Base-by-base conservation (phyloP, 495 filamentous ascomycete species). In the Xylaria grammica region DNA sequence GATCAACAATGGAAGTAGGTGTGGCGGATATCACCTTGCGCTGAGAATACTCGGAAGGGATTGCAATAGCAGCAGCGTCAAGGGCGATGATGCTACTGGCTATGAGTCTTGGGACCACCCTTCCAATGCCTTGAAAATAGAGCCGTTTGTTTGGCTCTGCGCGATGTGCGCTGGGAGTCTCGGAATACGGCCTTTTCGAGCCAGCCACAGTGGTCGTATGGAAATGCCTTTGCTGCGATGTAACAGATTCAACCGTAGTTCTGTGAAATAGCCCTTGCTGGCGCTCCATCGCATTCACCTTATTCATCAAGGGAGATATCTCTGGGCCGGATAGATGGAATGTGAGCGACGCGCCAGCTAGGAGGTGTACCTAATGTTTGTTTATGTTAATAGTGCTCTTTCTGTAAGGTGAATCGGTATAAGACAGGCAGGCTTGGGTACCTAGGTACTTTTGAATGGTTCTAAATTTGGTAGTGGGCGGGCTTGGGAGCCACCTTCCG, bases 1-100 rank as follows among this genome's bases (percentile, higher is more conserved):
- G 85, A 63, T 91, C 86, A 56, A 80, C 73, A 17, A 78, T 81
- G 4, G 82, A 72, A 7, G 78, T 82, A 6, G 87, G 86, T 0
- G 82, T 85, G 10, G 78, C 74, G 3, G 76, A 67, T 26, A 81
- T 62, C 42, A 60, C 54, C 56, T 73, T 75, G 36, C 80, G 71
- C 62, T 83, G 84, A 4, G 80, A 78, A 62, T 85, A 85, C 55
- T 86, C 79, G 22, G 77, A 78, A 17, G 68, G 58, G 11, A 38
- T 52, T 3, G 56, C 2, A 32, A 22, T 49, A 20, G 34, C 29
- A 36, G 53, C 50, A 11, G 59, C 32, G 29, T 69, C 65, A 60
- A 65, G 17, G 13, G 54, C n/a, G 6, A 55, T 58, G 51, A 81
- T 81, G 9, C 42, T 59, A 62, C 79, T 81, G 20, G 78, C 77